These are phyloP conservation scores for Ascochyta fabae DNA, from an alignment of 2,329 filamentous ascomycete genomes.

Conservation along the genomic window DNA sequence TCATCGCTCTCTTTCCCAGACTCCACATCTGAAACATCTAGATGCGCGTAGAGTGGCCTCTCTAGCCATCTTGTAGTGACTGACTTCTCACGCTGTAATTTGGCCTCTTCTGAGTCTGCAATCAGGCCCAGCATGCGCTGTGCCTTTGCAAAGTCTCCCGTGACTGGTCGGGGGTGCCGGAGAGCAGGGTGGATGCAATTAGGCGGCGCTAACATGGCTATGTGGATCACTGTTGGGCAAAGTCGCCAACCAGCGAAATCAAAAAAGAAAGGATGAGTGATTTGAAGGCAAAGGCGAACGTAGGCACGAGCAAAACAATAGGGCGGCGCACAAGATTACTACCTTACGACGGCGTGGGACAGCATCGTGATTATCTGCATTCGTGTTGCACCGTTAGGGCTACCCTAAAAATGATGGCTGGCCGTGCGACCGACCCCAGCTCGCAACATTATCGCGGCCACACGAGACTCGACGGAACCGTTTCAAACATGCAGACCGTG, in stretches of 20 bases:
- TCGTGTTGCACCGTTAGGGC: constrained; percentile 25
- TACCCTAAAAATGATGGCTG: constrained; percentile 19
- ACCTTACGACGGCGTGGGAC: constrained; percentile 31
- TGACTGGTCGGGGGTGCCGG: constrained; percentile 35
- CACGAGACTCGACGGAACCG: constrained; percentile 26
- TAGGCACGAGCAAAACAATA: constrained; percentile 25
- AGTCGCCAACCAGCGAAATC: constrained; percentile 1
- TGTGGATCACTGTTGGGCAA: constrained; percentile 11
- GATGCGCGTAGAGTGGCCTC: constrained; percentile 32
- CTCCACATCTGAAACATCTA: constrained; percentile 25
- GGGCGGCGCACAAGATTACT: constrained; percentile 23
- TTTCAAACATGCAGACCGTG: constrained; percentile 33
- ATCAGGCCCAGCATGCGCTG: constrained; percentile 36
- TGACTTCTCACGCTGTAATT: constrained; percentile 31
- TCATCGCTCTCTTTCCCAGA: constrained; percentile 18
- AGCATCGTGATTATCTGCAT: constrained; percentile 32
- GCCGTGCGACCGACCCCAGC: constrained; percentile 30
- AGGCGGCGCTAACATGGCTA: constrained; percentile 32
- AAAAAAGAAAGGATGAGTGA: constrained; percentile 4
- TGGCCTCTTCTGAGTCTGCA: constrained; percentile 30
- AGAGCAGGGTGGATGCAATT: constrained; percentile 29
- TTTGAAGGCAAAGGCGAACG: constrained; percentile 12
- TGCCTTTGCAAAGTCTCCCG: constrained; percentile 35
- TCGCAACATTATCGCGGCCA: constrained; percentile 24
- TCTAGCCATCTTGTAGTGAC: constrained; percentile 38